Conservation (phyloP, 176 grass and related monocot species). For the Musa acuminata region DNA sequence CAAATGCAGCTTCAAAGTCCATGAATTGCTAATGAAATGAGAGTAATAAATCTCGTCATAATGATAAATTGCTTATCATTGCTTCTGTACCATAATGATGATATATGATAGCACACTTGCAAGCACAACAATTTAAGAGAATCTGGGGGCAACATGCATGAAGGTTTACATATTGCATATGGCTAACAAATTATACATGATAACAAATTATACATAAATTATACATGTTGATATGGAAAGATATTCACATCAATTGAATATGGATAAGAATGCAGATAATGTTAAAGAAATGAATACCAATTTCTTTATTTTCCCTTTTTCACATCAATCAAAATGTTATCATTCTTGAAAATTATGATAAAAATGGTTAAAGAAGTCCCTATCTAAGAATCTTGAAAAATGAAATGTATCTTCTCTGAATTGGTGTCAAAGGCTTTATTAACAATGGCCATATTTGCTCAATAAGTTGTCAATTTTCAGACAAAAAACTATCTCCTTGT, state of each 20-base stretch:
- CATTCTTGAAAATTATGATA: not conserved
- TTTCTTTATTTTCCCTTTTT: not conserved
- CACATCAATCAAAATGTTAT: not conserved
- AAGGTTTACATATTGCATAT: too few species aligned
- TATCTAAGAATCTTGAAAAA: not conserved
- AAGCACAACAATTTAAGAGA: not conserved
- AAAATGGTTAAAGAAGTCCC: not conserved
- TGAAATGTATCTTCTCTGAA: not conserved
- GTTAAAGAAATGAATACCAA: too few species aligned
- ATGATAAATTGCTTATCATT: too few species aligned
- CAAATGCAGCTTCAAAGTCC: not conserved
- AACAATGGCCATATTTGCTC: too few species aligned
- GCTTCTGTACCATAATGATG: not conserved
- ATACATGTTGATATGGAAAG: not conserved
- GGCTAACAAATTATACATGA: too few species aligned
- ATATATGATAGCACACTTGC: not conserved
- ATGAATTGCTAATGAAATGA: not conserved
- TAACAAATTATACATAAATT: too few species aligned
- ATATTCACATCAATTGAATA: not conserved
- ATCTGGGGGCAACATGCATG: too few species aligned
- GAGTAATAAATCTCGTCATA: too few species aligned
- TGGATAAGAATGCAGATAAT: not conserved
- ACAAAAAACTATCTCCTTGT: too few species aligned
- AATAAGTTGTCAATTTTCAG: too few species aligned
- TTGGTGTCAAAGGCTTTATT: not conserved